phyloP scores from a whole-genome alignment of 768 basidiomycete genomes.

The Naganishia vaughanmartiniae region DNA sequence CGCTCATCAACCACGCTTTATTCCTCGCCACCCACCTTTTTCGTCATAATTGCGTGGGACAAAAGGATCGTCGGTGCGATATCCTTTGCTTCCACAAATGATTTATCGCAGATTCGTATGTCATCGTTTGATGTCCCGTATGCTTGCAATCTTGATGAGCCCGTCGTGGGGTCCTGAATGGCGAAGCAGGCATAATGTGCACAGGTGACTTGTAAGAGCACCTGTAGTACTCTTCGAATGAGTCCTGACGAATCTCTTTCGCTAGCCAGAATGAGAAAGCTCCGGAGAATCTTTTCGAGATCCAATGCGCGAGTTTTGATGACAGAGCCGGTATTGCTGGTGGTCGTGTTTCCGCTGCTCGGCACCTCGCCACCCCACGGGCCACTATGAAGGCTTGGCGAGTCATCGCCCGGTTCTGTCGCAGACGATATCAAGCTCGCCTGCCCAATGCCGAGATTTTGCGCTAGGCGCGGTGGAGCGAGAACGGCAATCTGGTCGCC shows the following conservation, averaged over 20 bases:
- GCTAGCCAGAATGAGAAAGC: constrained; percentile 26
- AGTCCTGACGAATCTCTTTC: constrained; percentile 22
- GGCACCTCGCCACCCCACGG: no score
- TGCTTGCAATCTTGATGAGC: constrained; percentile 4
- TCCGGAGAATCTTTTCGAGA: constrained; percentile 17
- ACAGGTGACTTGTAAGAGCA: constrained; percentile 27
- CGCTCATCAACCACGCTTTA: neutral
- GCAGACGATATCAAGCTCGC: no score
- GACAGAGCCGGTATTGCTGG: neutral
- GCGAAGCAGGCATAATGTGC: constrained; percentile 30
- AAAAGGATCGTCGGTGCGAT: constrained; percentile 21
- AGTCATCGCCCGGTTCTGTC: no score
- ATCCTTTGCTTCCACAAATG: constrained; percentile 13
- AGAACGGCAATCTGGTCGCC: neutral
- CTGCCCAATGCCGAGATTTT: no score
- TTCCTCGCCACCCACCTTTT: constrained; percentile 1
- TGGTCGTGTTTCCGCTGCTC: neutral
- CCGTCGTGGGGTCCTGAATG: neutral
- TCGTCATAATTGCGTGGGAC: constrained; percentile 14
- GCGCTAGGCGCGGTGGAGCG: neutral
- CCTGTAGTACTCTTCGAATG: constrained; percentile 20
- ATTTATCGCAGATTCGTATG: constrained; percentile 17
- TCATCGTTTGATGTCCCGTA: constrained; percentile 13
- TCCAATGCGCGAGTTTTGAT: neutral
- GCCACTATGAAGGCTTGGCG: no score